Conservation (phyloP, 2,329 filamentous ascomycete genomes). For the Chaetomium globosum region DNA sequence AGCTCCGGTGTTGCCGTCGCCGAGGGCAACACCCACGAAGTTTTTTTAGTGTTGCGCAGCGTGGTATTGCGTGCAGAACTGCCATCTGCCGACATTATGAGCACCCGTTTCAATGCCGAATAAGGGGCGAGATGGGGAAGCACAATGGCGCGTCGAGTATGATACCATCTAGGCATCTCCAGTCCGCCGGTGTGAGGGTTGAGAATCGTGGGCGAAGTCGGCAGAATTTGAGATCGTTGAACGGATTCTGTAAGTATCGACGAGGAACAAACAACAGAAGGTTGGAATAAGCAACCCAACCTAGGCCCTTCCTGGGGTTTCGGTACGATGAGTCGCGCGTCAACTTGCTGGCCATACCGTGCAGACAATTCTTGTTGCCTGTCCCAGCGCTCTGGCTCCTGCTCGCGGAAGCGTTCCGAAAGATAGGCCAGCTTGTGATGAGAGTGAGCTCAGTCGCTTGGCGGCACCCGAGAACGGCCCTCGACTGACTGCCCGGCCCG, state of each 20-base stretch:
- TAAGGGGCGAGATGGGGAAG: neutral
- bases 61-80: constrained; percentile 11
- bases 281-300: constrained; percentile 2
- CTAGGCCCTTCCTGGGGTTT: neutral
- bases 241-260: neutral
- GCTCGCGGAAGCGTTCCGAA: neutral
- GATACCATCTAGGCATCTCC: neutral
- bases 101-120: constrained; percentile 20
- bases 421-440: neutral
- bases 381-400: constrained; percentile 2
- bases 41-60: constrained; percentile 6
- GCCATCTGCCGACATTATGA: constrained; percentile 24
- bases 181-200: neutral
- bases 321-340: neutral
- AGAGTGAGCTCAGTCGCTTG: neutral
- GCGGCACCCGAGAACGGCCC: neutral
- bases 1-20: constrained; percentile 2
- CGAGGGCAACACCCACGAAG: constrained; percentile 13
- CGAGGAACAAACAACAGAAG: neutral
- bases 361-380: neutral
- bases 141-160: neutral
- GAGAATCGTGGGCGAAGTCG: neutral
- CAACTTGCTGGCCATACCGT: neutral
- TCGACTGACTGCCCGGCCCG: neutral
- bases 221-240: neutral